Percentiles rank a stretch among this genome's conserved stretches.
Conservation (phyloP, 345 rosid genomes). For the Gossypium rotundifolium region DNA sequence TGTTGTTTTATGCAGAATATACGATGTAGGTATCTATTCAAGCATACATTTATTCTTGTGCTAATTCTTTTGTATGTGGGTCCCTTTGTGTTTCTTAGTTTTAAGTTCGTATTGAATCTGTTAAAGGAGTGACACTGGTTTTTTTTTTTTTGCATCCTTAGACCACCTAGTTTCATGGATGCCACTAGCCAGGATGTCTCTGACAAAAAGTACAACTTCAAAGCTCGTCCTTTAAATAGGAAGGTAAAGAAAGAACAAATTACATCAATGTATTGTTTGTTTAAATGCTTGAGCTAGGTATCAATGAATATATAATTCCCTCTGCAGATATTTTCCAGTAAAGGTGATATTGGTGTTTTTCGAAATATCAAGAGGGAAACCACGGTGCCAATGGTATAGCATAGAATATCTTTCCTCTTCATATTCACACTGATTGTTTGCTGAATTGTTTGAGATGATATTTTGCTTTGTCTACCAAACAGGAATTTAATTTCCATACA, state of each 20-base stretch:
- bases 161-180: constrained; percentile 41
- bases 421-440: constrained; percentile 1
- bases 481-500: constrained; percentile 71
- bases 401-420: background rate
- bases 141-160: constrained; percentile 17
- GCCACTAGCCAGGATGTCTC: constrained; percentile 33
- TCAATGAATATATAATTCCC: background rate
- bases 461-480: constrained; percentile 17
- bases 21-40: background rate
- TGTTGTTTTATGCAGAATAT: background rate
- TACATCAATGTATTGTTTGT: constrained; percentile 7
- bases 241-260: constrained; percentile 45
- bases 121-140: background rate
- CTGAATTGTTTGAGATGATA: constrained; percentile 9
- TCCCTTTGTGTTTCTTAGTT: background rate
- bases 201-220: constrained; percentile 35
- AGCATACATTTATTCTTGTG: background rate
- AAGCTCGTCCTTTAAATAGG: constrained; percentile 62
- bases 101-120: background rate
- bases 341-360: constrained; percentile 71
- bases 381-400: constrained; percentile 69
- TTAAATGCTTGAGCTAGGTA: constrained; percentile 2
- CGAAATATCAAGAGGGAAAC: constrained; percentile 67
- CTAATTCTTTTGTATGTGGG: background rate
- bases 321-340: constrained; percentile 66